phyloP scores from a whole-genome alignment of 192 early-diverging fungal genomes.

The Coemansia reversa region DNA sequence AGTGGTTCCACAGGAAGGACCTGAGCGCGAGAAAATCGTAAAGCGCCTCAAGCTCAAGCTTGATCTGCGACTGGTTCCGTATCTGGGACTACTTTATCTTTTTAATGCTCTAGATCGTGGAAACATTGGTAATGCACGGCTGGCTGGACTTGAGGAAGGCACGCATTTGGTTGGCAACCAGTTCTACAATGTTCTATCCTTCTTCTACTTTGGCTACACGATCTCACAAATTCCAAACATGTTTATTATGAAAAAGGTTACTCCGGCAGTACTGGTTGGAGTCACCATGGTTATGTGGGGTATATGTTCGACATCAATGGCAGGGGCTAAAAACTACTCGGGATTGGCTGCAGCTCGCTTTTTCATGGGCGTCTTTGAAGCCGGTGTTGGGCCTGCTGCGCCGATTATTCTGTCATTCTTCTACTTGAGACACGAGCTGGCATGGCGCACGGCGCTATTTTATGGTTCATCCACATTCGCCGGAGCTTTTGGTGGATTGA shows the following conservation, averaged over 20 bases:
- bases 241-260: constrained; percentile 64
- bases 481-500: constrained; percentile 71
- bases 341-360: constrained; percentile 43
- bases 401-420: constrained; percentile 70
- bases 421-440: constrained; percentile 67
- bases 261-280: constrained; percentile 62
- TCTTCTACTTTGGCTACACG: constrained; percentile 62
- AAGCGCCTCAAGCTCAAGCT: constrained; percentile 56
- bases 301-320: constrained; percentile 62
- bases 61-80: constrained; percentile 61
- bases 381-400: constrained; percentile 73
- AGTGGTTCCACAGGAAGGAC: constrained; percentile 34
- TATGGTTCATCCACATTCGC: constrained; percentile 70
- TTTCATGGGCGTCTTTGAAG: constrained; percentile 61
- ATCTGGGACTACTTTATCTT: constrained; percentile 65
- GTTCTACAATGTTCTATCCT: constrained; percentile 51
- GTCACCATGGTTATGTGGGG: constrained; percentile 72
- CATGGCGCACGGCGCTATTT: constrained; percentile 65
- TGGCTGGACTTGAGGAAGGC: constrained; percentile 50
- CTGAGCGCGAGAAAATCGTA: constrained; percentile 46
- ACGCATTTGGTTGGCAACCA: constrained; percentile 55
- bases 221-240: constrained; percentile 80
- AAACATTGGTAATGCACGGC: constrained; percentile 70
- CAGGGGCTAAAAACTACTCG: constrained; percentile 48
- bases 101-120: constrained; percentile 69